Evolutionary conservation across 2,329 filamentous ascomycete genomes (phyloP), one percentile per base, ranked within the genome.

Genomic region (Pseudodiploospora longispora): DNA sequence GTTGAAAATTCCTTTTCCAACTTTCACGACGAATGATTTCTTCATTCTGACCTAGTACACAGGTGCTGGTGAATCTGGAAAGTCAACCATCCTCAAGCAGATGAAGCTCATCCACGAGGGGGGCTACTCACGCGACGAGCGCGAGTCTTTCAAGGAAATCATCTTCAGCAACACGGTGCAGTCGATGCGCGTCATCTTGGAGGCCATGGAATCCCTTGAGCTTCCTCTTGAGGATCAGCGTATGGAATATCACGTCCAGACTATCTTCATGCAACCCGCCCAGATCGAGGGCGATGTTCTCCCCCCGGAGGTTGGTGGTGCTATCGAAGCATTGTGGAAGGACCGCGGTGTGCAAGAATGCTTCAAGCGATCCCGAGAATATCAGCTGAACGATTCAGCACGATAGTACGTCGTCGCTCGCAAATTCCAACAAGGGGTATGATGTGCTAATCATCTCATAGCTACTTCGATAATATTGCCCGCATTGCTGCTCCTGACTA

Each of bases 101-200:
- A 97, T 98, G 93, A 98, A 97, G 78, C 85, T 98, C 61, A 98
- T 98, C 61, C 88, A 98, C 68, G 93, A 98, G 75, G 93, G 93
- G 52, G 91, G 93, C 57, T 98, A 97, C 74, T 97, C 93, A 50
- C 86, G 91, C 66, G 93, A 97, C 55, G 80, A 83, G 64, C 74
- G 78, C 50, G 78, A 83, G 62, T 82, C 77, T 5, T 83, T 83
- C 72, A 82, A 83, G 65, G 80, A 83, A 57, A 82, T 82, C 59
- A 82, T 83, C 60, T 83, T 82, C 68, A 82, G 76, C 68, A 83
- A 83, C 65, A 82, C 78, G 1, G 78, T 83, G 10, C 79, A 83
- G 62, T 82, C 78, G 33, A 83, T 83, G 79, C 78, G 78, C 53
- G 79, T 82, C 56, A 82, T 83, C 44, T 72, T 83, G 48, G 78